Conservation (phyloP, 1,284 basidiomycete species). For the Leccinum pachyderme region DNA sequence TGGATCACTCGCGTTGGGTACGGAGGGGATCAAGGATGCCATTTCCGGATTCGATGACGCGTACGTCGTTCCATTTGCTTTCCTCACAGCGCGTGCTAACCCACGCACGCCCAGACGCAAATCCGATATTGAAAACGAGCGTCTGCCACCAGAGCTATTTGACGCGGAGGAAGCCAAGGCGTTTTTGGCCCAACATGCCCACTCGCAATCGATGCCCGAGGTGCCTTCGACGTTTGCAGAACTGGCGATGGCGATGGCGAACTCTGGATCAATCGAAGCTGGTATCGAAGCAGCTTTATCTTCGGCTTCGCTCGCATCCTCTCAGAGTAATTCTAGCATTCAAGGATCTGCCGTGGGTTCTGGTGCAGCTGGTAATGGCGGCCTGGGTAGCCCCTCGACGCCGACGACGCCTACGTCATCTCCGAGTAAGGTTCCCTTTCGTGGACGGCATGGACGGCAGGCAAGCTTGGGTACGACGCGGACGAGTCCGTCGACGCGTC, state of each 20-base stretch:
- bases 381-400: conserved; percentile 15
- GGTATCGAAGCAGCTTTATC: conserved; percentile 50
- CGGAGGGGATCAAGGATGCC: conserved; percentile 95
- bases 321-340: conserved; percentile 22
- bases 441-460: conserved; percentile 81
- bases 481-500: conserved; percentile 90
- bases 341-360: background rate
- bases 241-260: conserved; percentile 47
- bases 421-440: conserved; percentile 47
- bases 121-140: conserved; percentile 99
- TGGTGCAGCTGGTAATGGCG: background rate
- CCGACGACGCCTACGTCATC: conserved; percentile 38
- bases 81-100: background rate
- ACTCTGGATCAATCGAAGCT: conserved; percentile 28
- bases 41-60: conserved; percentile 96
- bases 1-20: conserved; percentile 84
- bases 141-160: conserved; percentile 91
- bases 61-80: conserved; percentile 49
- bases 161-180: conserved; percentile 80
- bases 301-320: conserved; percentile 36
- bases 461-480: conserved; percentile 95
- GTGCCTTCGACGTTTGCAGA: conserved; percentile 48
- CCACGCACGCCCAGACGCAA: conserved; percentile 63
- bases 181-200: conserved; percentile 39
- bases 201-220: conserved; percentile 43